Percentiles rank a stretch among this genome's conserved stretches.
These are phyloP conservation scores for Drosera spatulata DNA, from an alignment of 179 eudicot genomes.

Conservation along the genomic window DNA sequence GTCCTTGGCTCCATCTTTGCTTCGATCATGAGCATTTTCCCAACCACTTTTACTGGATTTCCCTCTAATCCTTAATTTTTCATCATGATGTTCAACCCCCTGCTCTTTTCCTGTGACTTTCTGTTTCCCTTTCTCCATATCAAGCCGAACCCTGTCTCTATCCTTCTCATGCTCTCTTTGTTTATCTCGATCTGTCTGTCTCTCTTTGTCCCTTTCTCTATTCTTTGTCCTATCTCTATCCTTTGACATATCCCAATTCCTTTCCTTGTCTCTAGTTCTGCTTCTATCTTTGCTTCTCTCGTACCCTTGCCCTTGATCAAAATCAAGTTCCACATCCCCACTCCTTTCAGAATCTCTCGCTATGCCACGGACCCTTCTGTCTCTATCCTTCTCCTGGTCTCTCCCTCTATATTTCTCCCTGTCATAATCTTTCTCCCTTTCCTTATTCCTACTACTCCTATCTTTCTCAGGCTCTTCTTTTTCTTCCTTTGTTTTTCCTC, in stretches of 20 bases:
- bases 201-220: conserved; percentile 35
- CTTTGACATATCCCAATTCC: conserved; percentile 31
- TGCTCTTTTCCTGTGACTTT: conserved; percentile 22
- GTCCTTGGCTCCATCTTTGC: conserved; percentile 38
- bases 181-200: conserved; percentile 30
- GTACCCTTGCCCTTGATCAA: conserved; percentile 27
- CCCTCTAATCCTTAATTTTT: conserved; percentile 31
- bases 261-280: conserved; percentile 31
- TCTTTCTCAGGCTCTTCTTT: conserved; percentile 43
- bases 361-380: conserved; percentile 20
- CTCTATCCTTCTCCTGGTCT: conserved; percentile 35
- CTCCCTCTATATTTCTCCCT: conserved; percentile 35
- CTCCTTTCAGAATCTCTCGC: conserved; percentile 26
- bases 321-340: conserved; percentile 28
- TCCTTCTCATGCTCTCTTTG: conserved; percentile 22
- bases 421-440: conserved; percentile 34
- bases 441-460: conserved; percentile 31
- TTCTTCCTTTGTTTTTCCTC: conserved; percentile 49
- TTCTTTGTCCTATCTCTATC: conserved; percentile 37
- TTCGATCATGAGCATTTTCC: conserved; percentile 46
- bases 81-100: conserved; percentile 36
- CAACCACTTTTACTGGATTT: conserved; percentile 38
- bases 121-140: conserved; percentile 38
- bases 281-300: conserved; percentile 35
- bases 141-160: conserved; percentile 22